Percentiles rank a stretch among this genome's conserved stretches.
phyloP scores from a whole-genome alignment of 306 rosid genomes.

The Begonia fuchsioides region DNA sequence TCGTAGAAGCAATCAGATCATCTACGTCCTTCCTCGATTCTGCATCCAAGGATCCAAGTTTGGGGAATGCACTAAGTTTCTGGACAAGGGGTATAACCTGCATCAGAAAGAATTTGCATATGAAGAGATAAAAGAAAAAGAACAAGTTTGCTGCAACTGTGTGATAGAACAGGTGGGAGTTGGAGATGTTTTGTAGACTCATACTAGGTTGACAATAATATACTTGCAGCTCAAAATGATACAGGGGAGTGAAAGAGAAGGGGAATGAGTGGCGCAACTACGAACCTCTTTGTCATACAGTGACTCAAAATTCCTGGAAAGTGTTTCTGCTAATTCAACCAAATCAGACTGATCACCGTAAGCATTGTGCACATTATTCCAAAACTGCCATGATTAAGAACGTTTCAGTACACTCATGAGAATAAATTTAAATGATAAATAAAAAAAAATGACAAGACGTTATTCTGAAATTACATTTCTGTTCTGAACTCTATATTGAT shows the following conservation, averaged over 20 bases:
- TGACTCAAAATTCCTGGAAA: constrained; percentile 59
- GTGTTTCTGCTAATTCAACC: constrained; percentile 68
- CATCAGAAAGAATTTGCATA: constrained; percentile 8
- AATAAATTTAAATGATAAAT: no score
- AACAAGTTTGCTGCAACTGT: neutral
- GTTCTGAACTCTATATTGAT: no score
- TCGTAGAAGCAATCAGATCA: constrained; percentile 37
- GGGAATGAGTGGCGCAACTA: constrained; percentile 8
- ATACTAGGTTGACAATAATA: neutral
- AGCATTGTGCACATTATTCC: constrained; percentile 74
- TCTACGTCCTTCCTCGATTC: constrained; percentile 59
- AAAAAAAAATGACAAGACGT: no score
- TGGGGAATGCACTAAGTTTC: constrained; percentile 49
- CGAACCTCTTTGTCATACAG: constrained; percentile 69
- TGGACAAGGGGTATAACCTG: constrained; percentile 56
- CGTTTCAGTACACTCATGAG: no score
- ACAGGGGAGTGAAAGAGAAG: neutral
- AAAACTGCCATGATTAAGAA: constrained; percentile 50
- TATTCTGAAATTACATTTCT: no score
- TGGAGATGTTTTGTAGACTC: neutral
- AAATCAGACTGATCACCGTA: constrained; percentile 82
- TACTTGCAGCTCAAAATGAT: neutral
- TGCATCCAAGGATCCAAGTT: constrained; percentile 37
- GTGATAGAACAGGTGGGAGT: neutral
- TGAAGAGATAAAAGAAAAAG: neutral